A percentile compares a stretch with the other conserved stretches of the same genome.
phyloP scores from a whole-genome alignment of 164 flowering plant species.

The Tetracentron sinense region DNA sequence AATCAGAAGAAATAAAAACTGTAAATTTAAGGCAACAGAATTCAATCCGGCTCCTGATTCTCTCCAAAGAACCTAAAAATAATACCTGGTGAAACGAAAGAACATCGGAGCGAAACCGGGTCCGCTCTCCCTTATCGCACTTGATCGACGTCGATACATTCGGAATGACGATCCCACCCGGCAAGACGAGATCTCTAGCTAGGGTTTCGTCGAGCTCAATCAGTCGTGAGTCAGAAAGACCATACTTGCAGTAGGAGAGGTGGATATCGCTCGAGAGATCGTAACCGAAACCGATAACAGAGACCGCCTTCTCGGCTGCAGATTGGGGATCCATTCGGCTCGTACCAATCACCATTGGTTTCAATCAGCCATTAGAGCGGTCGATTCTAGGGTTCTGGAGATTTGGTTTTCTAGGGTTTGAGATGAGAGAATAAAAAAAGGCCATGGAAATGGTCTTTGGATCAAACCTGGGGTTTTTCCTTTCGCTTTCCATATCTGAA shows the following conservation, averaged over 20 bases:
- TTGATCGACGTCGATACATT: slow-evolving; percentile 55
- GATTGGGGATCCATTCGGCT: slow-evolving; percentile 33
- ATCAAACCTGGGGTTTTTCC: not conserved
- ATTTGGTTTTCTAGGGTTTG: not conserved
- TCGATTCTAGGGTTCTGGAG: not conserved
- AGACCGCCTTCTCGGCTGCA: slow-evolving; percentile 77
- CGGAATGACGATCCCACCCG: slow-evolving; percentile 62
- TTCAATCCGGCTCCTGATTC: not conserved
- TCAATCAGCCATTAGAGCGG: not conserved
- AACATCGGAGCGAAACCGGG: slow-evolving; percentile 74
- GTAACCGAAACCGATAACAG: slow-evolving; percentile 70
- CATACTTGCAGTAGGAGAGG: slow-evolving; percentile 53
- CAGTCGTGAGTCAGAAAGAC: slow-evolving; percentile 46
- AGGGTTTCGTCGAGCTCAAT: slow-evolving; percentile 46
- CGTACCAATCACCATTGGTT: not conserved
- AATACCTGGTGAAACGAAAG: slow-evolving; percentile 77
- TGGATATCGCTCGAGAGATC: slow-evolving; percentile 58
- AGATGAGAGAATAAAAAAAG: not conserved
- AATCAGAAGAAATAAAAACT: not conserved
- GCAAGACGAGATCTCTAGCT: slow-evolving; percentile 49
- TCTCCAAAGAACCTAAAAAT: not conserved
- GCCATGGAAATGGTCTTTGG: not conserved
- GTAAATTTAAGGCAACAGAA: not conserved
- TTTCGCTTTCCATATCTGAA: not conserved
- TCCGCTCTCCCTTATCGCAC: slow-evolving; percentile 86